Conservation (phyloP, 257 asterid genomes). For the Solanum dulcamara region DNA sequence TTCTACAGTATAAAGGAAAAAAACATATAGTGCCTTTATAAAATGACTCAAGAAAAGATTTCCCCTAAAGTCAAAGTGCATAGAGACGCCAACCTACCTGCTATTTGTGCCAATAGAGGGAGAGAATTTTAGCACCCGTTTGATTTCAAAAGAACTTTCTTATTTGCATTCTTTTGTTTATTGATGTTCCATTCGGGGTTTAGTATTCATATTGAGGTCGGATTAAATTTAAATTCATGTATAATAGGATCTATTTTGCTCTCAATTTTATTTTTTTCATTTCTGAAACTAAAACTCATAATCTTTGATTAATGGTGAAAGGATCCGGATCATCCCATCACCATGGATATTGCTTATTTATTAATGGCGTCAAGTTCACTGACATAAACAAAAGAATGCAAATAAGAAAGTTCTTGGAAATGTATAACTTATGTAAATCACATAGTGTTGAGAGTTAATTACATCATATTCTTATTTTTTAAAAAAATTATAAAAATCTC, state of each 20-base stretch:
- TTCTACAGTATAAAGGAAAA: no score
- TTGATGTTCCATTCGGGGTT: rapidly evolving
- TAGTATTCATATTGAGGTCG: no score
- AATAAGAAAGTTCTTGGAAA: no score
- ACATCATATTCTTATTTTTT: no score
- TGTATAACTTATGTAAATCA: no score
- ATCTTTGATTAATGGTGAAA: neutral
- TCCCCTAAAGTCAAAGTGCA: neutral
- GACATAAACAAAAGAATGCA: no score
- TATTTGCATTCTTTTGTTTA: neutral
- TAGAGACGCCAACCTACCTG: neutral
- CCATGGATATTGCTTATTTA: neutral
- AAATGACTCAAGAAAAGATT: neutral
- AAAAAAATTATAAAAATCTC: no score
- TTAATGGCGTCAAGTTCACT: no score
- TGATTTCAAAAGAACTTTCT: neutral
- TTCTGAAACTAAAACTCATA: rapidly evolving
- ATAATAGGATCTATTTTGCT: neutral
- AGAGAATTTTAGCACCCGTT: neutral
- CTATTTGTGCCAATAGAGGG: neutral
- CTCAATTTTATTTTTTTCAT: neutral
- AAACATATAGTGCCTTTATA: neutral
- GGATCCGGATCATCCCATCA: neutral
- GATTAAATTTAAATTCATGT: neutral
- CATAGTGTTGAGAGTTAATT: no score